These are phyloP conservation scores for Lactarius quietus DNA, from an alignment of 768 basidiomycete genomes.

Conservation along the genomic window DNA sequence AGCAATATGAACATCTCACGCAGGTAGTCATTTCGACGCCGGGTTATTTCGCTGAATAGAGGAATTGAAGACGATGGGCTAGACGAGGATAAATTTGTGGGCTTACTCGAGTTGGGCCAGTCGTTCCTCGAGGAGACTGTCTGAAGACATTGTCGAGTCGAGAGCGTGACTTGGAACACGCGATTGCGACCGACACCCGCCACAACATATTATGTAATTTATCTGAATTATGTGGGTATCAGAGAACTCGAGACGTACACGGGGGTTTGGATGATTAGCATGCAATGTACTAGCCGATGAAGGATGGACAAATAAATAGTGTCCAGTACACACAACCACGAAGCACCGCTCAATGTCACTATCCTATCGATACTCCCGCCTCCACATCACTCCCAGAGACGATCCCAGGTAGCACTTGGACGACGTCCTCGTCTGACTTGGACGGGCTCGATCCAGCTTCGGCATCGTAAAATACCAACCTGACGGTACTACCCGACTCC, in stretches of 20 bases:
- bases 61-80: background rate
- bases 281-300: slow-evolving; percentile 24
- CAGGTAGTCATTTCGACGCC: slow-evolving; percentile 66
- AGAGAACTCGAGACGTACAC: slow-evolving; percentile 17
- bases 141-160: slow-evolving; percentile 14
- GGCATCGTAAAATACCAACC: slow-evolving; percentile 9
- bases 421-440: slow-evolving; percentile 6
- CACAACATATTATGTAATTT: slow-evolving; percentile 15
- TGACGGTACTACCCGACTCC: slow-evolving; percentile 6
- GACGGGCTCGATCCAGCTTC: background rate
- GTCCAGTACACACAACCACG: slow-evolving; percentile 24
- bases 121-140: slow-evolving; percentile 15
- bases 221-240: slow-evolving; percentile 15
- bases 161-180: background rate
- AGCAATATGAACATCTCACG: slow-evolving; percentile 69
- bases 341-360: background rate
- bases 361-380: slow-evolving; percentile 31
- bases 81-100: background rate
- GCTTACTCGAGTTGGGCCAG: slow-evolving; percentile 25
- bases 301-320: slow-evolving; percentile 21
- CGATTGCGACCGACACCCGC: background rate
- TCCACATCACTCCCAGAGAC: slow-evolving; percentile 37
- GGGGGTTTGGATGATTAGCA: slow-evolving; percentile 23
- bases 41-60: slow-evolving; percentile 50
- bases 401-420: background rate